A percentile compares a stretch with the other conserved stretches of the same genome.
Evolutionary conservation across 169 alveolate species (phyloP).

Genomic region (Cryptosporidium ryanae): DNA sequence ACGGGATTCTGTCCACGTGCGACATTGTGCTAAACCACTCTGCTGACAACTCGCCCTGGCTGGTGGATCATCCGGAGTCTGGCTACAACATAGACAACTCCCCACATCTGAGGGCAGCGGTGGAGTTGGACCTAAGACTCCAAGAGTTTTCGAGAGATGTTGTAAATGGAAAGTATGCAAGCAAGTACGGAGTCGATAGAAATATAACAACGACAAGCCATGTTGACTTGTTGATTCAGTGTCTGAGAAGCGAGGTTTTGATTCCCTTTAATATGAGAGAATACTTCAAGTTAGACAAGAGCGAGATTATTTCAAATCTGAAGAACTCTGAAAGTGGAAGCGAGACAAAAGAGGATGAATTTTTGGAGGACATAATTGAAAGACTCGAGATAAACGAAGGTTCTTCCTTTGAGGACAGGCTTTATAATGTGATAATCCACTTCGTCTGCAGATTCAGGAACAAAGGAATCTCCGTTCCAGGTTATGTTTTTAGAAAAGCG

Average conservation of each 20-base stretch:
- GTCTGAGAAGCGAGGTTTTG: slow-evolving; percentile 77
- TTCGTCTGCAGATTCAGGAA: slow-evolving; percentile 41
- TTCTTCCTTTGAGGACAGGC: slow-evolving; percentile 19
- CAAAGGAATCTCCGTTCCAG: slow-evolving; percentile 13
- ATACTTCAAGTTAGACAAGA: slow-evolving; percentile 75
- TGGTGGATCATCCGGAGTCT: slow-evolving; percentile 88
- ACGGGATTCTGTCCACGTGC: slow-evolving; percentile 86
- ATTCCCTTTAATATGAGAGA: slow-evolving; percentile 77
- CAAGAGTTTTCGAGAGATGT: slow-evolving; percentile 83
- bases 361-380: slow-evolving; percentile 26
- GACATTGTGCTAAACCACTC: slow-evolving; percentile 94
- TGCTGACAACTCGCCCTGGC: slow-evolving; percentile 89
- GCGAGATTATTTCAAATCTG: slow-evolving; percentile 4
- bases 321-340: neutral
- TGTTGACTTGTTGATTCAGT: slow-evolving; percentile 82
- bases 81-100: slow-evolving; percentile 85
- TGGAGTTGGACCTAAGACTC: slow-evolving; percentile 85
- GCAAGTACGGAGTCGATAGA: slow-evolving; percentile 79
- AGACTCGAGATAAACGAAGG: neutral
- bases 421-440: slow-evolving; percentile 13
- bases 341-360: neutral
- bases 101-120: slow-evolving; percentile 89
- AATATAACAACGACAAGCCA: slow-evolving; percentile 81
- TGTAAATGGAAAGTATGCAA: slow-evolving; percentile 78
- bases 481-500: slow-evolving; percentile 41